Conservation (phyloP, 2,329 filamentous ascomycete genomes). For the Xylaria sp. region DNA sequence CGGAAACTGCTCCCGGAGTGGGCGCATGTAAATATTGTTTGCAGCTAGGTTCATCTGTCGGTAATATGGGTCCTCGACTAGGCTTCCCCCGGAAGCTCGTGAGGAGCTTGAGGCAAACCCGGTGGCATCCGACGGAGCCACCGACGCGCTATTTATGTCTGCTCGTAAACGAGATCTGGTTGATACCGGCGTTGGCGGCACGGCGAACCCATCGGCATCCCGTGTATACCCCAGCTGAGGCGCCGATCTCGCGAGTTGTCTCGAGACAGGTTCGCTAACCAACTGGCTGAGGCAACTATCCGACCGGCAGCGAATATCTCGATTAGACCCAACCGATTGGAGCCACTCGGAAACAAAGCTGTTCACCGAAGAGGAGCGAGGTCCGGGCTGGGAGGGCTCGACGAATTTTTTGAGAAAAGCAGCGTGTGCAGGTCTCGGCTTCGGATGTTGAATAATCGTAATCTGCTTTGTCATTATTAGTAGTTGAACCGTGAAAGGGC, state of each 20-base stretch:
- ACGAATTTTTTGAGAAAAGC: neutral
- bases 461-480: neutral
- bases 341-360: constrained; percentile 9
- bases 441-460: neutral
- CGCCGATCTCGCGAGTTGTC: constrained; percentile 21
- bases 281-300: constrained; percentile 30
- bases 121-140: constrained; percentile 27
- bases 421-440: neutral
- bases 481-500: neutral
- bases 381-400: neutral
- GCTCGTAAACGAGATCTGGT: neutral
- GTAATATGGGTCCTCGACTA: constrained; percentile 27
- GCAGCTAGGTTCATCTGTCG: constrained; percentile 26
- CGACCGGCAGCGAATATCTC: constrained; percentile 32
- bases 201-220: constrained; percentile 17
- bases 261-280: constrained; percentile 27
- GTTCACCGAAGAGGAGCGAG: neutral
- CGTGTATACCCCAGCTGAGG: constrained; percentile 17
- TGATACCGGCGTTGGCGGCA: constrained; percentile 16
- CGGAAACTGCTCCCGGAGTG: constrained; percentile 21
- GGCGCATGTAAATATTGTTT: constrained; percentile 30
- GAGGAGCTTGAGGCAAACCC: neutral
- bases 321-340: constrained; percentile 29
- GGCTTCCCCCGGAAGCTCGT: constrained; percentile 18
- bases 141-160: neutral